Evolutionary conservation across 768 basidiomycete genomes (phyloP).

Genomic region (Tulasnella sp.): DNA sequence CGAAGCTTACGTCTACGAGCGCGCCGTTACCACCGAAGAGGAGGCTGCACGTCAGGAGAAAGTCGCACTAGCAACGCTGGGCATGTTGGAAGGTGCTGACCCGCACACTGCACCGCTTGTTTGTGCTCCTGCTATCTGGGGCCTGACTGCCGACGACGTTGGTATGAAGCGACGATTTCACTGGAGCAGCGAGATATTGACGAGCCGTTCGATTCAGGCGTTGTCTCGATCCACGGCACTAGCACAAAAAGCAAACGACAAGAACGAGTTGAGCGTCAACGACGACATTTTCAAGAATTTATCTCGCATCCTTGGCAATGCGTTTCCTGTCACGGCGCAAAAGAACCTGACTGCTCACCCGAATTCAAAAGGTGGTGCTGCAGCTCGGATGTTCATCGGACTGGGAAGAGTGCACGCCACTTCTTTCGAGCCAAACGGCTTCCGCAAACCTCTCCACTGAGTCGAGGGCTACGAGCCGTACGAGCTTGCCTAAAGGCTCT

Average conservation of each 20-base stretch:
- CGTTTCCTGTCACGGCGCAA: conserved; percentile 95
- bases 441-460: conserved; percentile 31
- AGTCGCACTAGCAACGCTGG: conserved; percentile 85
- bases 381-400: conserved; percentile 94
- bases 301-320: conserved; percentile 86
- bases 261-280: conserved; percentile 97
- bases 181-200: not conserved
- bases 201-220: conserved; percentile 32
- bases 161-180: conserved; percentile 35
- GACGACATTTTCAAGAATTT: conserved; percentile 88
- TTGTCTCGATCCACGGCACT: conserved; percentile 82
- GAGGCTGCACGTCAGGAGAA: conserved; percentile 90
- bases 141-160: conserved; percentile 85
- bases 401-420: conserved; percentile 63
- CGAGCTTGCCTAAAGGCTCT: conserved; percentile 40
- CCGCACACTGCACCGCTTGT: conserved; percentile 84
- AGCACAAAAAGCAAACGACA: conserved; percentile 87
- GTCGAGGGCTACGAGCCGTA: conserved; percentile 24
- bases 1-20: conserved; percentile 63
- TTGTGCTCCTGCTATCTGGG: conserved; percentile 95
- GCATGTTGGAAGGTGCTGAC: conserved; percentile 87
- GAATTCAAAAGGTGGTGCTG: conserved; percentile 99
- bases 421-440: conserved; percentile 68
- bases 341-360: conserved; percentile 96
- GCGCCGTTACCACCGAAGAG: conserved; percentile 76